A percentile compares a stretch with the other conserved stretches of the same genome.
phyloP scores from a whole-genome alignment of 495 filamentous ascomycete genomes.

The Penicillium paxilli region DNA sequence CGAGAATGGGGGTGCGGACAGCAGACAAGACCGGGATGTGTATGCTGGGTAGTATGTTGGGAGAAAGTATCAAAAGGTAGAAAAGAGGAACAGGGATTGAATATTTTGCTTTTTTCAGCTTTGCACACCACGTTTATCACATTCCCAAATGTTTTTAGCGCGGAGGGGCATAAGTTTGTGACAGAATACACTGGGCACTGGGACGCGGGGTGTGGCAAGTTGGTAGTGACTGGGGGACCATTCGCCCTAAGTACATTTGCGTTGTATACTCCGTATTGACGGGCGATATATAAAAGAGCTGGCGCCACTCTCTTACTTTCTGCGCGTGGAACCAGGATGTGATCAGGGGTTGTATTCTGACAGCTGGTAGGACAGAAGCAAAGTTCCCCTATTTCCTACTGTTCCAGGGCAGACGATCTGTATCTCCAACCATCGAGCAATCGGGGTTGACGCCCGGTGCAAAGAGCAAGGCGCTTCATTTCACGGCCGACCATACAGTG shows the following conservation, averaged over 20 bases:
- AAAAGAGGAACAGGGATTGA: constrained; percentile 4
- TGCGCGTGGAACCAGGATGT: constrained; percentile 11
- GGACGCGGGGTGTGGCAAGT: constrained; percentile 18
- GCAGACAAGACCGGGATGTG: constrained; percentile 7
- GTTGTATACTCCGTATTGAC: constrained; percentile 12
- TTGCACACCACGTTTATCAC: constrained; percentile 27
- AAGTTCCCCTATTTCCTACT: constrained; percentile 3
- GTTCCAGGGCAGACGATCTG: constrained; percentile 30
- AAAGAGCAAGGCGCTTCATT: constrained; percentile 32
- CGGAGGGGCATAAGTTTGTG: constrained; percentile 29
- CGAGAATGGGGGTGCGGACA: constrained; percentile 9
- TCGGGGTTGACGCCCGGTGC: constrained; percentile 30
- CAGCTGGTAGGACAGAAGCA: constrained; percentile 13
- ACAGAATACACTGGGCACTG: constrained; percentile 22
- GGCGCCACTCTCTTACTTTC: constrained; percentile 16
- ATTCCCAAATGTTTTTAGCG: constrained; percentile 22
- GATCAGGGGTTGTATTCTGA: constrained; percentile 3
- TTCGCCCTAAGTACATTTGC: background rate
- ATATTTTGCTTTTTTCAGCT: constrained; percentile 1
- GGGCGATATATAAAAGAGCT: constrained; percentile 20
- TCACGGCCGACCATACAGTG: constrained; percentile 28
- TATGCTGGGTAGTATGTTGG: background rate
- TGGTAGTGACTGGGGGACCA: constrained; percentile 3
- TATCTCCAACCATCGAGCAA: constrained; percentile 38
- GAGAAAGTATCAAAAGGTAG: constrained; percentile 16